phyloP scores from a whole-genome alignment of 1,284 basidiomycete species.

The Ceratobasidium sp. region DNA sequence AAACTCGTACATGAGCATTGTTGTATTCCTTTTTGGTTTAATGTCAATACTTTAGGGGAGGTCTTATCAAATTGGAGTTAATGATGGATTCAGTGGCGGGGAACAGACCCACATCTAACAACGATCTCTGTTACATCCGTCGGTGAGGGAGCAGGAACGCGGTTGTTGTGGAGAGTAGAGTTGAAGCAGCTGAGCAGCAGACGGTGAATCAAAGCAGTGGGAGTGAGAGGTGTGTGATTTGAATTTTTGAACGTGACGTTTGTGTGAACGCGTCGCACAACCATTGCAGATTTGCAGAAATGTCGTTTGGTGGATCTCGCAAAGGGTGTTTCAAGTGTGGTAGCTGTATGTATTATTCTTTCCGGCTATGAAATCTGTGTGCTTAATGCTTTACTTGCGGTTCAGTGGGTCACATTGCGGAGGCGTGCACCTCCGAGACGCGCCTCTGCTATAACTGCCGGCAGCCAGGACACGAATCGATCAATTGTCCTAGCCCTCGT shows the following conservation, averaged over 20 bases:
- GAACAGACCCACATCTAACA: slow-evolving; percentile 8
- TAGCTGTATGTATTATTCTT: slow-evolving; percentile 47
- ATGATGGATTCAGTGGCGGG: neutral
- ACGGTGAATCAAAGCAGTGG: slow-evolving; percentile 8
- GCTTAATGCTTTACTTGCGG: slow-evolving; percentile 49
- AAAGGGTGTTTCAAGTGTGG: slow-evolving; percentile 83
- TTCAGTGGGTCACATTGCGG: slow-evolving; percentile 89
- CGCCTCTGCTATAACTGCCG: slow-evolving; percentile 94
- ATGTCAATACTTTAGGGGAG: slow-evolving; percentile 9
- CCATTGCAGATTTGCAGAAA: slow-evolving; percentile 17
- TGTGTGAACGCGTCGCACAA: neutral
- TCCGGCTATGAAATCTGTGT: slow-evolving; percentile 44
- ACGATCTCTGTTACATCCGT: slow-evolving; percentile 42
- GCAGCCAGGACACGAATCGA: slow-evolving; percentile 90
- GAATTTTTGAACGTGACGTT: neutral
- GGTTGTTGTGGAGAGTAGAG: slow-evolving; percentile 38
- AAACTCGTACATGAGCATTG: no score
- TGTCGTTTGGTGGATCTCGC: slow-evolving; percentile 39
- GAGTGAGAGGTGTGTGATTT: slow-evolving; percentile 4
- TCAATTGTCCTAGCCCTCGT: slow-evolving; percentile 85
- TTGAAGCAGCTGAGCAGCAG: slow-evolving; percentile 36
- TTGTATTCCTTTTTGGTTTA: no score
- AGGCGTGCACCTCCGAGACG: slow-evolving; percentile 87
- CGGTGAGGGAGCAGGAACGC: slow-evolving; percentile 40
- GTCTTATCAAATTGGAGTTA: neutral